Conservation (phyloP, 2,329 filamentous ascomycete species). For the Celoporthe dispersa region DNA sequence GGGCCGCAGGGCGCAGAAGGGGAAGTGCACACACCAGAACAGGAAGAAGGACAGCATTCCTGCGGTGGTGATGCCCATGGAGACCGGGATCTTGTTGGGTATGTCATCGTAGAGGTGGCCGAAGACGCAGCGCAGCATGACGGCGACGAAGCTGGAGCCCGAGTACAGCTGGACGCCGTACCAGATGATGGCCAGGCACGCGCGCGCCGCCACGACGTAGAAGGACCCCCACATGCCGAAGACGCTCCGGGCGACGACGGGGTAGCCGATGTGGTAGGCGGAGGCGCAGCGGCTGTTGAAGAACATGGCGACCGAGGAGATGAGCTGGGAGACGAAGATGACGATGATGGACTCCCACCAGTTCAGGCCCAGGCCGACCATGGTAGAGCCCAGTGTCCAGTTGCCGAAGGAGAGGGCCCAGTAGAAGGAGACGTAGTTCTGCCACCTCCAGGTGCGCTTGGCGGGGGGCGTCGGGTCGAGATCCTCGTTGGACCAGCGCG, state of each 20-base stretch:
- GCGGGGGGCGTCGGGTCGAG: slow-evolving; percentile 44
- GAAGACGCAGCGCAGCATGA: slow-evolving; percentile 37
- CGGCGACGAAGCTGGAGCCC: slow-evolving; percentile 29
- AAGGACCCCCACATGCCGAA: slow-evolving; percentile 49
- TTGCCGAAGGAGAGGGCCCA: slow-evolving; percentile 46
- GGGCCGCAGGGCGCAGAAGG: slow-evolving; percentile 48
- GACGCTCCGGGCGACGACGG: slow-evolving; percentile 42
- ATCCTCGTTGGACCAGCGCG: slow-evolving; percentile 33
- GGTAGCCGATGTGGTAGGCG: slow-evolving; percentile 49
- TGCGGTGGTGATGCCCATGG: slow-evolving; percentile 43
- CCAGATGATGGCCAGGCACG: slow-evolving; percentile 46
- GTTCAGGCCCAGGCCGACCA: slow-evolving; percentile 47
- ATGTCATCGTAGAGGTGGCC: slow-evolving; percentile 42
- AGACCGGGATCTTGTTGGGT: slow-evolving; percentile 43
- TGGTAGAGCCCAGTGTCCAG: slow-evolving; percentile 44
- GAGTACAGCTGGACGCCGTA: slow-evolving; percentile 38
- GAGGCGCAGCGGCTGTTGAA: slow-evolving; percentile 49
- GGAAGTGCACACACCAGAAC: slow-evolving; percentile 44
- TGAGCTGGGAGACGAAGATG: slow-evolving; percentile 48
- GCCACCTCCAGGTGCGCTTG: slow-evolving; percentile 45
- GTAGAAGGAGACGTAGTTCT: slow-evolving; percentile 47
- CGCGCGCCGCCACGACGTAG: slow-evolving; percentile 47
- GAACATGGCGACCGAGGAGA: slow-evolving; percentile 47
- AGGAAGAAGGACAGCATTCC: slow-evolving; percentile 45
- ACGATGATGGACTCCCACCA: slow-evolving; percentile 51